Evolutionary conservation across 805 yeast genomes (phyloP), one percentile per base, ranked within the genome.

Genomic region (Barnettozyma botsteinii): DNA sequence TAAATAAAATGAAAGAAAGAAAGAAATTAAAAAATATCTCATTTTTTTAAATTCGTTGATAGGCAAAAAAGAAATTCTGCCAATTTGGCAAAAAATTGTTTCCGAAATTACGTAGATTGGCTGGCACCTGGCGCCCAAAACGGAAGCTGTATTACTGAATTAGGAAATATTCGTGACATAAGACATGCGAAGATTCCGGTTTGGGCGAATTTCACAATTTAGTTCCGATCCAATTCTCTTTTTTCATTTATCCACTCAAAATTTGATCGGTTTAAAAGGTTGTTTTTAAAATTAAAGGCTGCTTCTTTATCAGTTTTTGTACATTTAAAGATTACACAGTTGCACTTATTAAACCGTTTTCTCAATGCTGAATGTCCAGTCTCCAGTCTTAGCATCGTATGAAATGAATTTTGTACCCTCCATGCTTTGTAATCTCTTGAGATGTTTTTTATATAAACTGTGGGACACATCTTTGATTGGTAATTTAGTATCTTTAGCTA

Each of bases 381-480:
- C 69, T 30, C 93, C 93, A 2, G 85, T 71, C 28, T 69, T 72
- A 0, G 91, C 77, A 49, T 88, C 93, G 66, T 86, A 93, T 36
- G 81, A 73, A 21, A 76, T 73, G 62, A 89, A 91, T 45, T 73
- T 70, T 38, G 82, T 70, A 24, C 69, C 78, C 21, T 75, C 72
- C 41, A 79, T 61, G 22, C 64, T 60, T 61, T 84, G 79, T 52
- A 93, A 68, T 44, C 79, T 77, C 39, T 74, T 70, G 33, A 85
- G 71, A 55, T 86, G 96, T 53, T 69, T 75, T 51, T 71, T 73
- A 29, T 85, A 81, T 17, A 81, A 60, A 6, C 83, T 84, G 55
- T 81, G 89, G 40, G 78, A 75, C 4, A 85, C 81, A 57, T 91
- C 96, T 41, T 77, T 78, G 43, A 93, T 76, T 6, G 85, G 81